phyloP scores from a whole-genome alignment of 495 filamentous ascomycete species.

The Ramalina intermedia region DNA sequence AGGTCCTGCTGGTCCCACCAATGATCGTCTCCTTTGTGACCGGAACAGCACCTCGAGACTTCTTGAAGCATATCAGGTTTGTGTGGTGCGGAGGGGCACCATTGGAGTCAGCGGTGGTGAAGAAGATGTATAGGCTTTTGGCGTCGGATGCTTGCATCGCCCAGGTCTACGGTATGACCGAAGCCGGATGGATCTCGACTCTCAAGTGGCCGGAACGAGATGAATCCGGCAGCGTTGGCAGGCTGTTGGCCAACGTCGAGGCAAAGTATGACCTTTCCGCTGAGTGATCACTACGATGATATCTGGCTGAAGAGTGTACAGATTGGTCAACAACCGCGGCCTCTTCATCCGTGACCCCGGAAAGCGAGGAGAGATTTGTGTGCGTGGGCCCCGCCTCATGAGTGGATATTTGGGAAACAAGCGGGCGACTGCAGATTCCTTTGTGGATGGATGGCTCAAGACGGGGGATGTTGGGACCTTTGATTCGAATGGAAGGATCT shows the following conservation, averaged over 20 bases:
- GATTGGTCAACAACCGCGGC: slow-evolving; percentile 34
- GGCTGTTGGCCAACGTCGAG: slow-evolving; percentile 23
- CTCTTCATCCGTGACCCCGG: slow-evolving; percentile 35
- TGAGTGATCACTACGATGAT: neutral
- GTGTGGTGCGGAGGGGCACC: slow-evolving; percentile 35
- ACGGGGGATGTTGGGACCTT: slow-evolving; percentile 61
- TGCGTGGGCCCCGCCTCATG: slow-evolving; percentile 28
- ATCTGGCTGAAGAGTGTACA: neutral
- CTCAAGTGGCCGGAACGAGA: slow-evolving; percentile 27
- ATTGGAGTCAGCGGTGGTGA: slow-evolving; percentile 32
- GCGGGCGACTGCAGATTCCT: slow-evolving; percentile 13
- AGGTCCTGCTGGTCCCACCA: slow-evolving; percentile 39
- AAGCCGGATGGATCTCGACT: slow-evolving; percentile 36
- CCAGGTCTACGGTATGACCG: slow-evolving; percentile 29
- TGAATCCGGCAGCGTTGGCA: slow-evolving; percentile 27
- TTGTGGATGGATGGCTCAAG: slow-evolving; percentile 49
- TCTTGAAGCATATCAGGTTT: slow-evolving; percentile 26
- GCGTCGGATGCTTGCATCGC: slow-evolving; percentile 21
- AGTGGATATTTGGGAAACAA: slow-evolving; percentile 21
- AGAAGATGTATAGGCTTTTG: slow-evolving; percentile 25
- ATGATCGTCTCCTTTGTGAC: slow-evolving; percentile 37
- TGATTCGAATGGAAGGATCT: slow-evolving; percentile 41
- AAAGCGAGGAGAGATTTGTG: slow-evolving; percentile 37
- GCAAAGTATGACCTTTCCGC: slow-evolving; percentile 16
- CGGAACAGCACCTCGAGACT: slow-evolving; percentile 25